Base-by-base conservation (phyloP, 805 yeast genomes). In the Cyberlindnera euphorbiae region DNA sequence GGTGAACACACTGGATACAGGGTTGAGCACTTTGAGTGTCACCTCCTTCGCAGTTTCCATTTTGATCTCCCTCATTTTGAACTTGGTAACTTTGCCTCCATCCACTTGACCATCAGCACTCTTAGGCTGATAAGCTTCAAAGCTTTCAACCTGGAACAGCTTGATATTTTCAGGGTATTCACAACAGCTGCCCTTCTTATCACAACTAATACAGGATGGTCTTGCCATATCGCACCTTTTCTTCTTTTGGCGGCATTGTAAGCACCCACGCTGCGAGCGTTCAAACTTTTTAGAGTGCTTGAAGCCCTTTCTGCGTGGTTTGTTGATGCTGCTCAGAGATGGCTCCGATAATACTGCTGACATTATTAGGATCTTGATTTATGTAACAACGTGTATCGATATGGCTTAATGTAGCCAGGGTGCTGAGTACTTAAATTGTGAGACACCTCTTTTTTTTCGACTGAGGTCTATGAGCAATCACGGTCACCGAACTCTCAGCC, bases 231-330 rank as follows among this genome's bases (percentile, higher is more conserved):
- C 56, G 41, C 58, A 53, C 21, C 49, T 53, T 50, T 53, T 53
- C 52, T 53, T 53, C 46, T 53, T 53, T 10, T 52, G 55, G 18
- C 58, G 47, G 28, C 58, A 53, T 28, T 51, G 53, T 6, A 53
- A 37, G 36, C 58, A 53, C 2, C 58, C 58, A 4, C 47, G 46
- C 33, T 53, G 56, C 5, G 58, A 49, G 41, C 58, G 52, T 8
- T 41, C 48, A 31, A 53, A 53, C 32, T 47, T 48, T 32, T 39
- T 53, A 8, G 55, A 51, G 29, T 53, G 58, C 26, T 47, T 53
- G 22, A 47, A 46, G 4, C 40, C 38, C 39, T 46, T 33, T 19
- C 22, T 19, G 7, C 22, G 22, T 19, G 7, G 9, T 8, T 8
- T 19, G 22, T 9, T 19, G 22, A 8, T 19, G 22, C 9, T 19